These are phyloP conservation scores for Microthlaspi erraticum DNA, from an alignment of 345 rosid genomes.

Conservation along the genomic window DNA sequence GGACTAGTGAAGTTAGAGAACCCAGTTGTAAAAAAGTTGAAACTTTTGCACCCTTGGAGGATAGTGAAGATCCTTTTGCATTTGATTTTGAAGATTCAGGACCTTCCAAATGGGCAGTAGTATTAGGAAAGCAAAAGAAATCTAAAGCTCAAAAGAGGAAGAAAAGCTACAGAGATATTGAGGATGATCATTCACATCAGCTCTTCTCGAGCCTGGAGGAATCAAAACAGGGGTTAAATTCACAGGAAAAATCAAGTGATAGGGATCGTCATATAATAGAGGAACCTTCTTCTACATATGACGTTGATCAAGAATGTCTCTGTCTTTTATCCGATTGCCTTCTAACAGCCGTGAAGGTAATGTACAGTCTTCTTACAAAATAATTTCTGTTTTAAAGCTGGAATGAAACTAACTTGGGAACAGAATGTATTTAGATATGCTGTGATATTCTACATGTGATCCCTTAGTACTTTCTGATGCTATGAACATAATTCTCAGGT, in stretches of 20 bases:
- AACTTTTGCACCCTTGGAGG: slow-evolving; percentile 49
- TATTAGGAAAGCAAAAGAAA: slow-evolving; percentile 55
- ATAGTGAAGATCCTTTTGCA: slow-evolving; percentile 79
- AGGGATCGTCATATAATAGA: slow-evolving; percentile 43
- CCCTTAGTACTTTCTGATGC: slow-evolving; percentile 23
- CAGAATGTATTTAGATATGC: neutral
- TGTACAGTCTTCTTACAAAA: slow-evolving; percentile 9
- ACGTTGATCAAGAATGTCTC: slow-evolving; percentile 56
- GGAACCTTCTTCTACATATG: slow-evolving; percentile 48
- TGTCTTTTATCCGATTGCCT: slow-evolving; percentile 82
- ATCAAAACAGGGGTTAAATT: slow-evolving; percentile 48
- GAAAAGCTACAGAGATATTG: slow-evolving; percentile 42
- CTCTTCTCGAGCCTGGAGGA: slow-evolving; percentile 51
- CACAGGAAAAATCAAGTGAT: slow-evolving; percentile 48
- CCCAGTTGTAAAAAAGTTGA: slow-evolving; percentile 43
- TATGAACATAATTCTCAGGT: slow-evolving; percentile 57
- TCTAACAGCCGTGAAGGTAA: slow-evolving; percentile 86
- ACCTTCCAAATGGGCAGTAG: slow-evolving; percentile 77
- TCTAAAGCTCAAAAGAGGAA: slow-evolving; percentile 48
- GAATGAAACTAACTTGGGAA: neutral
- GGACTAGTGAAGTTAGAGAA: slow-evolving; percentile 45
- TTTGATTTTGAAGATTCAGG: slow-evolving; percentile 77
- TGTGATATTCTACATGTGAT: slow-evolving; percentile 1
- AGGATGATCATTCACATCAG: slow-evolving; percentile 49
- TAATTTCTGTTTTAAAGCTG: neutral